A percentile compares a stretch with the other conserved stretches of the same genome.
Evolutionary conservation across 1,284 basidiomycete genomes (phyloP).

Genomic region (Irpex rosettiformis): DNA sequence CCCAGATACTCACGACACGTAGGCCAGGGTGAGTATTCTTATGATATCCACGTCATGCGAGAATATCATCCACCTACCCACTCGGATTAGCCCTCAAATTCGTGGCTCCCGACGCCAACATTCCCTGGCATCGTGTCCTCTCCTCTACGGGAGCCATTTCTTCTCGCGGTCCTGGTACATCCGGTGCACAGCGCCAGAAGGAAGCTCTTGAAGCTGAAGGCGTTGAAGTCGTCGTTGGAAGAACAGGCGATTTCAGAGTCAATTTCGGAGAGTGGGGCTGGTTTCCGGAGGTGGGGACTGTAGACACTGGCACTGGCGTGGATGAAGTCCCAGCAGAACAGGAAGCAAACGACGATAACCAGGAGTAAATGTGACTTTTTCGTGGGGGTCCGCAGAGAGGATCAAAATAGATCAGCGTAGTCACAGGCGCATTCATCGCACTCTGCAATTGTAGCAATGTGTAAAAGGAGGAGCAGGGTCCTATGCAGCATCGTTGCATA

Average conservation of each 20-base stretch:
- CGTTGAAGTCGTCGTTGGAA: conserved; percentile 53
- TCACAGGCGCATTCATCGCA: too few relatives aligned
- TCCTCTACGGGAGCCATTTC: conserved; percentile 70
- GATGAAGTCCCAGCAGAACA: background rate
- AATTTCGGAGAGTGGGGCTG: conserved; percentile 51
- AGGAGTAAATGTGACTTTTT: too few relatives aligned
- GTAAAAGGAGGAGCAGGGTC: too few relatives aligned
- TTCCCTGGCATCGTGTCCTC: conserved; percentile 77
- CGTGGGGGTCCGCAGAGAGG: too few relatives aligned
- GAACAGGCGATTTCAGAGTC: conserved; percentile 46
- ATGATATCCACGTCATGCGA: background rate
- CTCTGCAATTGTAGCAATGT: too few relatives aligned
- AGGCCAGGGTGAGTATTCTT: conserved; percentile 40
- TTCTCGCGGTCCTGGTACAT: conserved; percentile 74
- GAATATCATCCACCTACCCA: background rate
- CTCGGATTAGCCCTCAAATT: conserved; percentile 71
- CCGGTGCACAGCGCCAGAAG: conserved; percentile 63
- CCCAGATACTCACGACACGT: conserved; percentile 81
- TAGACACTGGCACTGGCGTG: conserved; percentile 19
- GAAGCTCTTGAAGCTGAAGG: conserved; percentile 69
- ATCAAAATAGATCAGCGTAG: too few relatives aligned
- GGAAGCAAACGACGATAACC: conserved; percentile 2
- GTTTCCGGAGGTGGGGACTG: conserved; percentile 44
- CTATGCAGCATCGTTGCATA: too few relatives aligned
- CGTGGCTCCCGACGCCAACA: conserved; percentile 46